Evolutionary conservation across 345 rosid species (phyloP), one percentile per base, ranked within the genome.

Genomic region (Salix viminalis): DNA sequence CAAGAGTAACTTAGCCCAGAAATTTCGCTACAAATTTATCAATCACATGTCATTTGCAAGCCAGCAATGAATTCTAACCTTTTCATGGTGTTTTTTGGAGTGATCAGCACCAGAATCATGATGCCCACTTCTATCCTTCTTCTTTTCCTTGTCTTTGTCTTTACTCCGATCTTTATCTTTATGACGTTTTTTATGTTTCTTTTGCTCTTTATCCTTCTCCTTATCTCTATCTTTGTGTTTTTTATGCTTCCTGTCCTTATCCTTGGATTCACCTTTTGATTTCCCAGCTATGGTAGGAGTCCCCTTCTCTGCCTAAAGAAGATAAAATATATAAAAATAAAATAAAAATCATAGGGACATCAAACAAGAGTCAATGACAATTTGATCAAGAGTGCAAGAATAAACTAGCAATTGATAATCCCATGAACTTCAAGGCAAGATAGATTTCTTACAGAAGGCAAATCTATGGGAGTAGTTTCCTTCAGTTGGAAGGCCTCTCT

Each of bases 221-320:
- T 89, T 91, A 70, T 91, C 97, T 77, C 84, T 90, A 76, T 95
- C 97, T 84, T 76, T 95, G 85, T 86, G 94, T 84, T 90, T 95
- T 84, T 88, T 95, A 85, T 89, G 99, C 87, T 91, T 95, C 88
- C 94, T 88, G 76, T 92, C 96, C 85, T 89, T 91, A 82, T 93
- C 97, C 79, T 89, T 93, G 23, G 91, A 83, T 73, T 90, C 96
- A 74, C 84, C 78, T 81, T 86, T 95, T 65, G 88, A 87, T 84
- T 92, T 96, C 12, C 91, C 85, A 30, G 91, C 86, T 78, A 93
- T 48, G 0, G 97, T 96, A 69, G 94, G 97, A 65, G 77, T 79
- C 79, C 98, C 97, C 80, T 90, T 93, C 79, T 90, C 97, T 54
- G 84, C 85, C 99, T 96, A 70, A 30, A 62, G 69, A 61, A 60